A percentile compares a stretch with the other conserved stretches of the same genome.
Evolutionary conservation across 495 filamentous ascomycete species (phyloP).

Genomic region (Neurospora sp.): DNA sequence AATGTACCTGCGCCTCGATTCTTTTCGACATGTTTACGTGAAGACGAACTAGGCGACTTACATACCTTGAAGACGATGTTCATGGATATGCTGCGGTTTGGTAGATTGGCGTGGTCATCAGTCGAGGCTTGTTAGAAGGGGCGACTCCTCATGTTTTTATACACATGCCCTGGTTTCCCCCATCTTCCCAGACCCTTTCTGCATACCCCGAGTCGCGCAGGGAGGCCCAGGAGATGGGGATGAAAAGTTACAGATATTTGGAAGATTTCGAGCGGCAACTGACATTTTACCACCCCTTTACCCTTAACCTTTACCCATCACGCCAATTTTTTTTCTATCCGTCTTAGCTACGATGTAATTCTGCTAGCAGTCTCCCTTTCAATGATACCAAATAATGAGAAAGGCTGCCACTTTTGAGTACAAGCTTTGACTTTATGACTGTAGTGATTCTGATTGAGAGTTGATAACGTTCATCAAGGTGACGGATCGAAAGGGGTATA

Average conservation of each 20-base stretch:
- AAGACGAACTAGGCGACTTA: neutral
- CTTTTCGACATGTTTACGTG: neutral
- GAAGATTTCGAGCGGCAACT: neutral
- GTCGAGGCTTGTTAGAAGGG: neutral
- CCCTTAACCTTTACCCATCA: conserved; percentile 4
- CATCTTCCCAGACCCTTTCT: neutral
- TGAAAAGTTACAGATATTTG: conserved; percentile 1
- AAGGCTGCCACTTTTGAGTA: conserved; percentile 19
- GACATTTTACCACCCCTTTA: neutral
- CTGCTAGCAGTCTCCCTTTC: conserved; percentile 19
- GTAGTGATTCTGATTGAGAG: neutral
- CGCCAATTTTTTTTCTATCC: conserved; percentile 12
- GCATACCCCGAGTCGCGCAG: neutral
- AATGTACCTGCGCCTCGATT: neutral
- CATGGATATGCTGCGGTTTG: conserved; percentile 11
- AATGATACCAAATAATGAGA: conserved; percentile 37
- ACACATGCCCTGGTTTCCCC: neutral
- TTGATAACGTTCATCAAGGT: neutral
- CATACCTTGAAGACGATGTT: conserved; percentile 2
- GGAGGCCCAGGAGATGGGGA: neutral
- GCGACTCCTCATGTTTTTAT: neutral
- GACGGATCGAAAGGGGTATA: neutral
- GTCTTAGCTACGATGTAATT: conserved; percentile 38
- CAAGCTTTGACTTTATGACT: neutral
- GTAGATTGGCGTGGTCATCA: neutral